Evolutionary conservation across 1,139 yeast genomes (phyloP).

Genomic region (Taiozyma sp.): DNA sequence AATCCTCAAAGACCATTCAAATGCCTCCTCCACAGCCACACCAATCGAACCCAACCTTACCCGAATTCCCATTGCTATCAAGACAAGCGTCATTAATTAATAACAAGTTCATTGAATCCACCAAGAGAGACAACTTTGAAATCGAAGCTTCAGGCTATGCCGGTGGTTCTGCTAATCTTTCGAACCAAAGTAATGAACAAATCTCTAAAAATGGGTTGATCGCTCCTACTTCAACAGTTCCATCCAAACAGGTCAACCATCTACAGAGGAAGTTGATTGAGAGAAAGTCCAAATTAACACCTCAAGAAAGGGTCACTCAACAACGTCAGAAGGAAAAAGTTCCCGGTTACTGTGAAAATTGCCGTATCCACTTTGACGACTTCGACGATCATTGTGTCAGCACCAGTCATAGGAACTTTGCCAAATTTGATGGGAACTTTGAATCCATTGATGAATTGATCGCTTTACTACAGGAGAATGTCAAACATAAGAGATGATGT

Average conservation of each 20-base stretch:
- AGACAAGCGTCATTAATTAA: conserved; percentile 27
- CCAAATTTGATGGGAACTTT: conserved; percentile 67
- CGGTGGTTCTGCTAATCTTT: conserved; percentile 52
- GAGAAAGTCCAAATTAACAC: conserved; percentile 25
- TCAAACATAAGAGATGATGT: conserved; percentile 15
- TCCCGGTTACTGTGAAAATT: conserved; percentile 88
- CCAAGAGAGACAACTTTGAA: conserved; percentile 47
- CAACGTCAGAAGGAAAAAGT: conserved; percentile 18
- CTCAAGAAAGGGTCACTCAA: conserved; percentile 8
- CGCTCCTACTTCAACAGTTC: conserved; percentile 60
- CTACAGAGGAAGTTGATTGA: conserved; percentile 43
- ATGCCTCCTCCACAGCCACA: conserved; percentile 16
- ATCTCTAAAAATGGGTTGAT: conserved; percentile 60
- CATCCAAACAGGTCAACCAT: conserved; percentile 59
- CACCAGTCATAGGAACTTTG: conserved; percentile 75
- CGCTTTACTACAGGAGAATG: conserved; percentile 32
- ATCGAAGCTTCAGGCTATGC: conserved; percentile 79
- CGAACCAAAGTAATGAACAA: conserved; percentile 26
- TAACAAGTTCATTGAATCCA: conserved; percentile 18
- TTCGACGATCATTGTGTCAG: conserved; percentile 72
- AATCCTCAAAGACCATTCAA: background rate
- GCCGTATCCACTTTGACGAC: conserved; percentile 78
- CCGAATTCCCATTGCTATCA: conserved; percentile 13
- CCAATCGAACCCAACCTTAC: conserved; percentile 10
- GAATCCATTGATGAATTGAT: conserved; percentile 70